Evolutionary conservation across 495 filamentous ascomycete genomes (phyloP), one percentile per base, ranked within the genome.

Genomic region (Hypomontagnella monticulosa): DNA sequence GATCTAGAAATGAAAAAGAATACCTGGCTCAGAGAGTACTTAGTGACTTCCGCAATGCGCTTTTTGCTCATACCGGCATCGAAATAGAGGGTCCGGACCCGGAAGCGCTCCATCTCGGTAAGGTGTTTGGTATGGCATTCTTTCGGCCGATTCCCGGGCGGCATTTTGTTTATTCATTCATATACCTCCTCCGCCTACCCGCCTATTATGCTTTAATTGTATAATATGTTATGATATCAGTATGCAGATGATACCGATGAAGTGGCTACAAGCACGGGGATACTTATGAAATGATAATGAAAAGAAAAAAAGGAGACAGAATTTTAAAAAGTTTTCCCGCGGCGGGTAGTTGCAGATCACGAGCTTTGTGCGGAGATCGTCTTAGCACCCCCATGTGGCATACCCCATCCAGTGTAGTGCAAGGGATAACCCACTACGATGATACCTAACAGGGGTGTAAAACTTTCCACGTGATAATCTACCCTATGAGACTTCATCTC

Each of bases 71-170:
- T 44, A 36, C 32, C 7, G 37, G 71, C 71, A 57, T 73, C 71
- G 47, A 61, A 73, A 32, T 73, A 71, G 27, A 73, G 58, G 4
- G 68, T 71, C 49, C 71, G 71, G 3, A 73, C 68, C 5, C 68
- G 42, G 55, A 71, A 73, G 49, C 71, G 67, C 30, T 73, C 64
- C 1, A 65, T 49, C 48, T 66, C 71, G 0, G 71, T 69, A 15
- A 73, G 55, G 53, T 73, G 71, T 46, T 71, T 73, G 19, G 65
- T 69, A 40, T 71, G 64, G 16, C 69, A 8, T 11, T 58, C 68
- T 32, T 66, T 69, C 11, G 71, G 71, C 9, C 71, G 63, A 32
- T 40, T 66, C 36, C 44, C 57, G 2, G 30, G 48, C 0, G 32
- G 49, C 38, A 53, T 53, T 34, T 46, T 52, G 32, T 49, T n/a